Conservation (phyloP, 2,329 filamentous ascomycete genomes). For the Aspergillus terreus region DNA sequence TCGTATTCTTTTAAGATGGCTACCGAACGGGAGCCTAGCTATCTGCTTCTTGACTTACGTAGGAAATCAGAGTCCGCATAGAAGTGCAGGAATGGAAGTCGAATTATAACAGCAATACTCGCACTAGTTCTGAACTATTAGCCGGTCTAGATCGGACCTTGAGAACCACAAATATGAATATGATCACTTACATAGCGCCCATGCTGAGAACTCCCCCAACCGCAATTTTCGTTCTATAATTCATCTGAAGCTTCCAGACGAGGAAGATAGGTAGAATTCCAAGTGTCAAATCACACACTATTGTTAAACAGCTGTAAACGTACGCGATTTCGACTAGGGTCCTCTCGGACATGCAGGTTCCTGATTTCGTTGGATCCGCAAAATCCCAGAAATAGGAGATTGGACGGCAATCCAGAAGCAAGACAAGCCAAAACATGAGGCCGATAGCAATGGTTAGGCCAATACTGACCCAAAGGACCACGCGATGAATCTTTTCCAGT, state of each 20-base stretch:
- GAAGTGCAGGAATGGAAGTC: too few species aligned
- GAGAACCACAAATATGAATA: too few species aligned
- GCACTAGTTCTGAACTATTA: too few species aligned
- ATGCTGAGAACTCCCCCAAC: conserved; percentile 48
- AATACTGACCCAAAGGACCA: conserved; percentile 46
- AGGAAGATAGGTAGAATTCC: conserved; percentile 51
- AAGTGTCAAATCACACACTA: conserved; percentile 45
- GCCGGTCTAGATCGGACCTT: too few species aligned
- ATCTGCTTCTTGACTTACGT: too few species aligned
- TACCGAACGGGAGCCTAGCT: too few species aligned
- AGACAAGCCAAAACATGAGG: conserved; percentile 46
- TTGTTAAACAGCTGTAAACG: conserved; percentile 46
- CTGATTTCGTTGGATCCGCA: conserved; percentile 5
- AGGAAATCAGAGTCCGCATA: too few species aligned
- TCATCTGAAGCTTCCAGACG: conserved; percentile 54
- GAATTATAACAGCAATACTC: too few species aligned
- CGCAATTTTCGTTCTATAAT: conserved; percentile 47
- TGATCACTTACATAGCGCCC: too few species aligned
- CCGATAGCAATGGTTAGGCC: conserved; percentile 41
- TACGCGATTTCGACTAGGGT: conserved; percentile 50
- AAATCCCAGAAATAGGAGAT: conserved; percentile 48
- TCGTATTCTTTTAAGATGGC: too few species aligned
- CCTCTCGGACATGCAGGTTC: conserved; percentile 42
- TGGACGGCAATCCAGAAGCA: conserved; percentile 50
- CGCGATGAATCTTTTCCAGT: conserved; percentile 33